phyloP scores from a whole-genome alignment of 495 filamentous ascomycete genomes.

The Articulospora tetracladia region DNA sequence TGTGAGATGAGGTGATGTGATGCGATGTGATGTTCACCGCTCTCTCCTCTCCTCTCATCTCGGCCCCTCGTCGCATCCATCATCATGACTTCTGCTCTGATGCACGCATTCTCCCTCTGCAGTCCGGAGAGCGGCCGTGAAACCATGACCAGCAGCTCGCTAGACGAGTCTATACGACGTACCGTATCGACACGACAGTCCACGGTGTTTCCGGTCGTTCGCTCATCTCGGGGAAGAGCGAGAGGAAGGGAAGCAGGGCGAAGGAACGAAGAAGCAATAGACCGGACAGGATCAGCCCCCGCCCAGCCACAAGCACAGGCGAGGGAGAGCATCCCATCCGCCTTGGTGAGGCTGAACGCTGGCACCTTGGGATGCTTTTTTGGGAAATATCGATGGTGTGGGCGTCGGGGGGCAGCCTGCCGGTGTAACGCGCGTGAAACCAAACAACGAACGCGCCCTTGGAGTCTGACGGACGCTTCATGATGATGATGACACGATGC shows the following conservation, averaged over 20 bases:
- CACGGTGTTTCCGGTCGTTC: neutral
- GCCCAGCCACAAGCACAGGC: neutral
- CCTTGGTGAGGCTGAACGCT: neutral
- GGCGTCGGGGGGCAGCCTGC: no score
- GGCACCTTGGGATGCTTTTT: neutral
- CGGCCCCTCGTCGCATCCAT: no score
- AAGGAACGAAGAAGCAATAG: neutral
- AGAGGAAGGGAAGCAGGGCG: neutral
- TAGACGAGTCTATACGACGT: no score
- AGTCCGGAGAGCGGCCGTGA: neutral
- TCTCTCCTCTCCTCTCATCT: no score
- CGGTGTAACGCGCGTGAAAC: neutral
- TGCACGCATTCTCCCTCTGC: no score
- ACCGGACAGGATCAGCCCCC: neutral
- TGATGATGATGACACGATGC: neutral
- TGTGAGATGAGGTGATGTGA: no score
- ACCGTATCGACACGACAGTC: no score
- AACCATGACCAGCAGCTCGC: neutral
- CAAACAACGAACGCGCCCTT: no score
- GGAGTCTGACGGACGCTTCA: neutral
- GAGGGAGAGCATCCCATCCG: neutral
- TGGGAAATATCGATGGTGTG: neutral
- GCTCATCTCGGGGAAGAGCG: neutral
- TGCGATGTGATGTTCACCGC: no score
- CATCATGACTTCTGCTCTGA: no score